Evolutionary conservation across 108 stramenopile genomes (phyloP), one percentile per base, ranked within the genome.

Genomic region (Fistulifera pelliculosa): DNA sequence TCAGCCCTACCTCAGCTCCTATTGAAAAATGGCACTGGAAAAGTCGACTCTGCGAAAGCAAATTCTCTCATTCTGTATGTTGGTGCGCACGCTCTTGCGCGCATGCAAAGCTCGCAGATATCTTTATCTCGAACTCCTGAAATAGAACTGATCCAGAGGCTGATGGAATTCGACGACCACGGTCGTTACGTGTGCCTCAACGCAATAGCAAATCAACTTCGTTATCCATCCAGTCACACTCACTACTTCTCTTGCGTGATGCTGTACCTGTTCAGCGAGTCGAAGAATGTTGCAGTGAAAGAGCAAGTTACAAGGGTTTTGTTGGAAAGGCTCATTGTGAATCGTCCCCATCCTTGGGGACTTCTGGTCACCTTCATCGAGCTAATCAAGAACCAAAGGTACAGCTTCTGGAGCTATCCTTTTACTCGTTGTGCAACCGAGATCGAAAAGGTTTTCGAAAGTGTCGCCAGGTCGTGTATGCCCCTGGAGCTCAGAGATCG

Each of bases 191-290:
- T 85, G 51, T 78, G 93, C 72, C 77, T 99, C 61, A 98, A 98
- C 59, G 96, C 96, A 27, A 87, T 99, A 52, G 99, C 97, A 28
- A 98, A 98, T 63, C 98, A 99, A 74, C 94, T 99, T 15, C 90
- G 99, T 26, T 99, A 95, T 64, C 99, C 99, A 17, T 98, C 96
- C 56, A 96, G 87, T 61, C 98, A 99, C 73, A 99, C 99, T 38
- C 96, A 98, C 74, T 98, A 96, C 74, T 99, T 96, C 58, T 94
- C 93, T 21, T 94, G 92, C 60, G 94, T 97, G 0, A 84, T 99
- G 80, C 82, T 99, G 16, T 94, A 83, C 58, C 74, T 99, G 7
- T 99, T 99, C 73, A 93, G 85, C 26, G 96, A 98, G 58, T 79
- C 94, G 15, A 80, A 76, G 52, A 73, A 78, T 49, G 96, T 97